Percentiles rank a stretch among this genome's conserved stretches.
These are phyloP conservation scores for Fragaria ananassa DNA, from an alignment of 306 rosid genomes.

Conservation along the genomic window DNA sequence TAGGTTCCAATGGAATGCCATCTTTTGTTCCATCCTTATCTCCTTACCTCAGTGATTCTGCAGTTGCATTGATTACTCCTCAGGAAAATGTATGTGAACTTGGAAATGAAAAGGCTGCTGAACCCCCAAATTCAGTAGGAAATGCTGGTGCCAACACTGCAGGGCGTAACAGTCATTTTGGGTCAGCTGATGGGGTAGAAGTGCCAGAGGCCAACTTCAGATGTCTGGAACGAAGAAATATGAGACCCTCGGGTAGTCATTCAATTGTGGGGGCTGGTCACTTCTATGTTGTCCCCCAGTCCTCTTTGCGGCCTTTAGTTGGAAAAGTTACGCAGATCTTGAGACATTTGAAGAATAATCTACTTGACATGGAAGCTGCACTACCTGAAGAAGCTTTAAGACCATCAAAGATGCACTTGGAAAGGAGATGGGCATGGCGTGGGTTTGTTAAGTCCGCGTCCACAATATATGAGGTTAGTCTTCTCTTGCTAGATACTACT, in stretches of 20 bases:
- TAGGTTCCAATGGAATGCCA: slow-evolving; percentile 67
- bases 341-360: slow-evolving; percentile 70
- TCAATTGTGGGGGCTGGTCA: slow-evolving; percentile 46
- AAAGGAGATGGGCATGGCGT: slow-evolving; percentile 94
- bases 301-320: slow-evolving; percentile 76
- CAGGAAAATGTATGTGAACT: slow-evolving; percentile 36
- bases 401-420: slow-evolving; percentile 59
- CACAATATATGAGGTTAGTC: slow-evolving; percentile 80
- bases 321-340: slow-evolving; percentile 71
- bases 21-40: slow-evolving; percentile 53
- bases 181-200: slow-evolving; percentile 35
- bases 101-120: slow-evolving; percentile 38
- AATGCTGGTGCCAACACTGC: slow-evolving; percentile 32
- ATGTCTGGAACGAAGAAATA: slow-evolving; percentile 41
- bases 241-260: slow-evolving; percentile 32
- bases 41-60: slow-evolving; percentile 53
- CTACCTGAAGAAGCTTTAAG: slow-evolving; percentile 70
- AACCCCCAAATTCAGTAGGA: slow-evolving; percentile 40
- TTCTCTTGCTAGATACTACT: not conserved
- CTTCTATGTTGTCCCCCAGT: slow-evolving; percentile 75
- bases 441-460: slow-evolving; percentile 78
- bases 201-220: slow-evolving; percentile 34
- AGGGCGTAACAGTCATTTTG: slow-evolving; percentile 32
- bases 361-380: slow-evolving; percentile 93
- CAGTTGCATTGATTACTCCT: slow-evolving; percentile 30